These are phyloP conservation scores for Aaosphaeria arxii DNA, from an alignment of 2,329 filamentous ascomycete genomes.

Conservation along the genomic window DNA sequence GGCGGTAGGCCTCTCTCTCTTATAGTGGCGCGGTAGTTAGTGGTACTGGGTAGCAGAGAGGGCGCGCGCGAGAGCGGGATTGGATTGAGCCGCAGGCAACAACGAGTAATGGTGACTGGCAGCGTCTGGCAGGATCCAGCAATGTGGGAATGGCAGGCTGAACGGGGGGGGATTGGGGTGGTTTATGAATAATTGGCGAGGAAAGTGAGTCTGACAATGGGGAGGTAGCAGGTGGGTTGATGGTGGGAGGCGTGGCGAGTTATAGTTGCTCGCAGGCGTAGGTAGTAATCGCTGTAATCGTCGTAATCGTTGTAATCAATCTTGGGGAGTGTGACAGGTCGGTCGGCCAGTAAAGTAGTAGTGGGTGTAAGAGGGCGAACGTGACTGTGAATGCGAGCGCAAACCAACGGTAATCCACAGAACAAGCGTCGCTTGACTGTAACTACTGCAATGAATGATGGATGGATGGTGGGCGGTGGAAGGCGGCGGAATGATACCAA, in stretches of 20 bases:
- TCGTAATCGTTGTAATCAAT: too few relatives aligned
- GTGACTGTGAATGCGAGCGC: slow-evolving; percentile 17
- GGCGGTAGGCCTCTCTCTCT: neutral
- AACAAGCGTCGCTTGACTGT: too few relatives aligned
- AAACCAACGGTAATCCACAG: slow-evolving; percentile 9
- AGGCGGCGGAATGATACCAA: slow-evolving; percentile 23
- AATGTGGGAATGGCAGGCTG: too few relatives aligned
- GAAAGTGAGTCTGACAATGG: neutral
- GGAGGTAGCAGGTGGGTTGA: neutral
- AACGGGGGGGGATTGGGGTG: neutral
- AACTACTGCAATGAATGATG: too few relatives aligned
- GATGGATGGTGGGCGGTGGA: slow-evolving; percentile 19
- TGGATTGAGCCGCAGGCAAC: slow-evolving; percentile 8
- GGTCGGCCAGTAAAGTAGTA: too few relatives aligned
- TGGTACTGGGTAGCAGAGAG: neutral
- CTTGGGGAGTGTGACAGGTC: too few relatives aligned
- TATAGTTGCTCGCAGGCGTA: neutral
- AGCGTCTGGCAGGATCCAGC: neutral
- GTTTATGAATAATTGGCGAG: neutral
- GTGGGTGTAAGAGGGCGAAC: slow-evolving; percentile 1
- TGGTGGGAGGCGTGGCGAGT: slow-evolving; percentile 17
- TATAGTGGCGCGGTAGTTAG: neutral
- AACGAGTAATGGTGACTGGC: slow-evolving; percentile 7
- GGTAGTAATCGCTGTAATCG: too few relatives aligned
- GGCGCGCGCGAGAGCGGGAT: slow-evolving; percentile 2